Evolutionary conservation across 2,329 filamentous ascomycete species (phyloP).

Genomic region (Aspergillus carbonarius): DNA sequence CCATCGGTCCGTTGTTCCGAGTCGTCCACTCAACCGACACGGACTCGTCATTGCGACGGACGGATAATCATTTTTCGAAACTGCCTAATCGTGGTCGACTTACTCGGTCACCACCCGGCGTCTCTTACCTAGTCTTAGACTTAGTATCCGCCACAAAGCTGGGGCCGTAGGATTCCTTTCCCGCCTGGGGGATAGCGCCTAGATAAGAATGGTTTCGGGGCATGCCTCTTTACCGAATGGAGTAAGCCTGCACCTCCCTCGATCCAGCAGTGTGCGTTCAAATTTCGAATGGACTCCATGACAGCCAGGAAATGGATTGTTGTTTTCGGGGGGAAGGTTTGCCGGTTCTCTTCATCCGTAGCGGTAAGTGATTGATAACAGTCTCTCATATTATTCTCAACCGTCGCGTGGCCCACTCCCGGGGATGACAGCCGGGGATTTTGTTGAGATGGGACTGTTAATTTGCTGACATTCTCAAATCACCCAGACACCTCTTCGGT

Average conservation of each 20-base stretch:
- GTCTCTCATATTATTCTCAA: background rate
- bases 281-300: background rate
- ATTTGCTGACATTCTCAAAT: background rate
- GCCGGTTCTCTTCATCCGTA: background rate
- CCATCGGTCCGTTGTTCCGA: background rate
- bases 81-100: background rate
- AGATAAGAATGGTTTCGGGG: constrained; percentile 1
- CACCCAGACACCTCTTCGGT: too few species aligned
- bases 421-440: background rate
- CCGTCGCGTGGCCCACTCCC: background rate
- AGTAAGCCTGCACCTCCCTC: background rate
- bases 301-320: background rate
- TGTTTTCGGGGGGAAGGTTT: constrained; percentile 3
- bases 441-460: background rate
- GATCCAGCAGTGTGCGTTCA: background rate
- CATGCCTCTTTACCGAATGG: background rate
- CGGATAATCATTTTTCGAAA: background rate
- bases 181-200: constrained; percentile 5
- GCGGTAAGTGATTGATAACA: background rate
- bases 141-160: constrained; percentile 4
- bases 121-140: background rate
- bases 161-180: constrained; percentile 5
- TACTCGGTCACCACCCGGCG: background rate
- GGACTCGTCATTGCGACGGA: too few species aligned
- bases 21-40: background rate